Percentiles rank a stretch among this genome's conserved stretches.
These are phyloP conservation scores for Globisporangium cederbergense DNA, from an alignment of 352 stramenopile species.

Conservation along the genomic window DNA sequence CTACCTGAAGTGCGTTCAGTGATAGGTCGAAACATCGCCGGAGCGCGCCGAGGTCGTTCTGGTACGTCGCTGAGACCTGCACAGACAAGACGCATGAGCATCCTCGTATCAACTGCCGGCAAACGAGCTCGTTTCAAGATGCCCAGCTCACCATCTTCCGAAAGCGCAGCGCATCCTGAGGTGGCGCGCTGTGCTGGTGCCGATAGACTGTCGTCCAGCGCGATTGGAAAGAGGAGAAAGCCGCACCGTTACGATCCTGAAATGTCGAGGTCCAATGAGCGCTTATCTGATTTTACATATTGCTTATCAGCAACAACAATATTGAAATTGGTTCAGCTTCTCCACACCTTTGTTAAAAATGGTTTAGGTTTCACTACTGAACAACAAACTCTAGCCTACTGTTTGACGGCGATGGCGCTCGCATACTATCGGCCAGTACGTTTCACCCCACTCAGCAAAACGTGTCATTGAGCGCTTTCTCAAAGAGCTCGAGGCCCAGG, in stretches of 20 bases:
- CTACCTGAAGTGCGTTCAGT: constrained; percentile 54
- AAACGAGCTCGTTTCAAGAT: background rate
- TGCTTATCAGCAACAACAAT: too few relatives aligned
- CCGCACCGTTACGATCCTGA: too few relatives aligned
- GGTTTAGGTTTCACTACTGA: too few relatives aligned
- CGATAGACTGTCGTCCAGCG: too few relatives aligned
- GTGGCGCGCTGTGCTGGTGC: constrained; percentile 37
- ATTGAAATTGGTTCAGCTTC: too few relatives aligned
- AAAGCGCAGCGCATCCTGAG: constrained; percentile 50
- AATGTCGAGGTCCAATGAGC: too few relatives aligned
- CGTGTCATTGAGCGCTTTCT: constrained; percentile 32
- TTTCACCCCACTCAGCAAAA: background rate
- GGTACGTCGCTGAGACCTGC: constrained; percentile 49
- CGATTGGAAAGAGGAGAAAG: too few relatives aligned
- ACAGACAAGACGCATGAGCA: background rate
- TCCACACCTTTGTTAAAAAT: too few relatives aligned
- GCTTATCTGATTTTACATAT: too few relatives aligned
- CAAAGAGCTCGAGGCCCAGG: constrained; percentile 53
- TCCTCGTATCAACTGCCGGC: constrained; percentile 8
- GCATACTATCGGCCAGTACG: too few relatives aligned
- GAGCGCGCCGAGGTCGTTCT: constrained; percentile 40
- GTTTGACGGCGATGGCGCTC: too few relatives aligned
- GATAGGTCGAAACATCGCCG: constrained; percentile 34
- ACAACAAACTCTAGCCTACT: too few relatives aligned
- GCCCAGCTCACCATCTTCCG: constrained; percentile 40